phyloP scores from a whole-genome alignment of 2,329 filamentous ascomycete genomes.

The Fusarium sp. region DNA sequence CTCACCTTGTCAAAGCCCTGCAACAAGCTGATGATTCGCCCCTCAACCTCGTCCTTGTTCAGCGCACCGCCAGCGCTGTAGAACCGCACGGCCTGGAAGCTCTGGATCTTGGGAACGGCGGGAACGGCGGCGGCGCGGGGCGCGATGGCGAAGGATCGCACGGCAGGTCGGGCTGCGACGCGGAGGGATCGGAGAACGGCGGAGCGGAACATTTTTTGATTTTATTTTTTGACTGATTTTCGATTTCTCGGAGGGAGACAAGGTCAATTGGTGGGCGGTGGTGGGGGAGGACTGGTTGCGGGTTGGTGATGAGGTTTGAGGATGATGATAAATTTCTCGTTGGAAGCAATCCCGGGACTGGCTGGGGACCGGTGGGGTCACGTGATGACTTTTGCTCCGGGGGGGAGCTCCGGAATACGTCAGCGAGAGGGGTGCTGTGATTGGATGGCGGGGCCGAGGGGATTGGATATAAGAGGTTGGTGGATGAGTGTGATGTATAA shows the following conservation, averaged over 20 bases:
- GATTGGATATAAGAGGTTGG: not conserved
- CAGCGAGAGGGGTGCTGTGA: constrained; percentile 19
- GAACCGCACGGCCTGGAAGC: constrained; percentile 76
- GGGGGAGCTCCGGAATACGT: constrained; percentile 25
- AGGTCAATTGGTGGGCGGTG: constrained; percentile 27
- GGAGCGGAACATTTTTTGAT: constrained; percentile 81
- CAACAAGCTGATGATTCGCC: constrained; percentile 89
- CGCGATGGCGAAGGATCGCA: constrained; percentile 68
- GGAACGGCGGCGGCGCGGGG: constrained; percentile 63
- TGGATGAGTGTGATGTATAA: not conserved
- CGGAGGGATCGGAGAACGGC: constrained; percentile 78
- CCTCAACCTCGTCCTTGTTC: constrained; percentile 84
- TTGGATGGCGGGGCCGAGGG: constrained; percentile 30
- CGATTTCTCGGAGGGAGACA: not conserved
- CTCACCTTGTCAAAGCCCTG: constrained; percentile 92
- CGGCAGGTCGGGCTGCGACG: constrained; percentile 59
- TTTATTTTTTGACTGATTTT: not conserved
- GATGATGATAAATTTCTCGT: constrained; percentile 59
- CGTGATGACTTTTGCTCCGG: constrained; percentile 30
- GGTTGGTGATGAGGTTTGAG: constrained; percentile 26
- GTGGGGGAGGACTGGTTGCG: constrained; percentile 4
- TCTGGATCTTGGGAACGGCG: constrained; percentile 68
- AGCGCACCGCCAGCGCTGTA: constrained; percentile 87
- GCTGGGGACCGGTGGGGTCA: constrained; percentile 34
- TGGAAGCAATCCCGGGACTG: constrained; percentile 44